Evolutionary conservation across 805 yeast genomes (phyloP).

Genomic region (Lipomyces lipofer): DNA sequence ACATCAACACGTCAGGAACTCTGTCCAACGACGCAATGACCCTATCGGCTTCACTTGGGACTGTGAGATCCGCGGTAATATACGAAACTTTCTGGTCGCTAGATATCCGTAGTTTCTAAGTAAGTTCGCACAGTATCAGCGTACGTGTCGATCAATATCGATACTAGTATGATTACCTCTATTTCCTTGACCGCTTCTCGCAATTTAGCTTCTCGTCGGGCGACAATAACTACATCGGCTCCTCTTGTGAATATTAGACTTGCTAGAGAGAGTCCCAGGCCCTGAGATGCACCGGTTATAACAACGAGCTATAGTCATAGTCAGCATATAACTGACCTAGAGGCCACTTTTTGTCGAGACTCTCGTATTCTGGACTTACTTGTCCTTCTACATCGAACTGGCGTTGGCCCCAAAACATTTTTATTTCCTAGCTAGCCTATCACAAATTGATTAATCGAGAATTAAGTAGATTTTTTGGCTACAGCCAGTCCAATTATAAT

Average conservation of each 20-base stretch:
- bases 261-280: conserved; percentile 82
- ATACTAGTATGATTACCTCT: conserved; percentile 26
- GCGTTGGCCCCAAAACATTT: conserved; percentile 1
- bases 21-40: conserved; percentile 45
- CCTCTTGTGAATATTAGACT: conserved; percentile 52
- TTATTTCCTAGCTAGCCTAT: neutral
- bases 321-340: neutral
- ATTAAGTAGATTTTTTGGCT: too few relatives aligned
- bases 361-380: too few relatives aligned
- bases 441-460: too few relatives aligned
- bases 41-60: conserved; percentile 50
- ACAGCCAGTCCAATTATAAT: too few relatives aligned
- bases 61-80: conserved; percentile 64
- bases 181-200: conserved; percentile 51
- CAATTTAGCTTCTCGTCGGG: conserved; percentile 69
- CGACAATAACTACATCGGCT: conserved; percentile 70
- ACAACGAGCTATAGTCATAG: conserved; percentile 53
- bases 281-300: conserved; percentile 94
- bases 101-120: conserved; percentile 32
- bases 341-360: neutral
- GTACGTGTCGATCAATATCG: neutral
- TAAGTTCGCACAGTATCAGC: neutral
- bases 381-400: conserved; percentile 10
- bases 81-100: conserved; percentile 45
- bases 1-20: conserved; percentile 69